Conservation (phyloP, 768 basidiomycete genomes). For the Podaxis mareebaensis region DNA sequence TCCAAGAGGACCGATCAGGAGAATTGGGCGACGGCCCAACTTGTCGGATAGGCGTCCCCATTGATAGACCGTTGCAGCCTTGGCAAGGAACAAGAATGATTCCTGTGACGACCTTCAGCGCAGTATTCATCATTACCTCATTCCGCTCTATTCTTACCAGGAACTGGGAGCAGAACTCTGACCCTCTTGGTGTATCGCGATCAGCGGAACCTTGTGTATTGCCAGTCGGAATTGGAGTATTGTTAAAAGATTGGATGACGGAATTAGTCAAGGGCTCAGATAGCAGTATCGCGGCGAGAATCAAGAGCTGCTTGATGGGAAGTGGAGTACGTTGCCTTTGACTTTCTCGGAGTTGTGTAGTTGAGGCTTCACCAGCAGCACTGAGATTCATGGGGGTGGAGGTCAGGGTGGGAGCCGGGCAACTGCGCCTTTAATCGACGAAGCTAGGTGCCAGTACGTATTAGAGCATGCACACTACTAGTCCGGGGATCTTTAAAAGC, state of each 20-base stretch:
- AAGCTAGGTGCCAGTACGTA: neutral
- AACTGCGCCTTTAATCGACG: neutral
- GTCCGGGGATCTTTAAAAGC: neutral
- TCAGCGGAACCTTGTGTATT: conserved; percentile 40
- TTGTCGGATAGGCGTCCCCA: conserved; percentile 16
- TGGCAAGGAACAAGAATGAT: conserved; percentile 14
- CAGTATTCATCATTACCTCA: neutral
- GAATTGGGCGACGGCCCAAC: conserved; percentile 17
- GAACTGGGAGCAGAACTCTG: conserved; percentile 46
- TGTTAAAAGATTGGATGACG: conserved; percentile 47
- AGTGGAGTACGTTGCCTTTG: conserved; percentile 31
- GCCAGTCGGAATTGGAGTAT: conserved; percentile 29
- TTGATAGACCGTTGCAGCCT: conserved; percentile 13
- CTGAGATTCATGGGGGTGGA: neutral
- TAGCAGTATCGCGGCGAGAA: conserved; percentile 40
- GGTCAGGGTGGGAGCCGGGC: neutral
- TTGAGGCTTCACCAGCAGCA: neutral
- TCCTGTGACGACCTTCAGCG: conserved; percentile 6
- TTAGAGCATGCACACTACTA: neutral
- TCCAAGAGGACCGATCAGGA: conserved; percentile 41
- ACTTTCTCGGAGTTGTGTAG: neutral
- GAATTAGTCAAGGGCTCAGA: conserved; percentile 44
- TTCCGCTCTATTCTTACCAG: conserved; percentile 32
- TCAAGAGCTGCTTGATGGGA: conserved; percentile 39
- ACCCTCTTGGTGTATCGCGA: conserved; percentile 39